Evolutionary conservation across 495 filamentous ascomycete species (phyloP), one percentile per base, ranked within the genome.

Genomic region (Immersiella caudata): DNA sequence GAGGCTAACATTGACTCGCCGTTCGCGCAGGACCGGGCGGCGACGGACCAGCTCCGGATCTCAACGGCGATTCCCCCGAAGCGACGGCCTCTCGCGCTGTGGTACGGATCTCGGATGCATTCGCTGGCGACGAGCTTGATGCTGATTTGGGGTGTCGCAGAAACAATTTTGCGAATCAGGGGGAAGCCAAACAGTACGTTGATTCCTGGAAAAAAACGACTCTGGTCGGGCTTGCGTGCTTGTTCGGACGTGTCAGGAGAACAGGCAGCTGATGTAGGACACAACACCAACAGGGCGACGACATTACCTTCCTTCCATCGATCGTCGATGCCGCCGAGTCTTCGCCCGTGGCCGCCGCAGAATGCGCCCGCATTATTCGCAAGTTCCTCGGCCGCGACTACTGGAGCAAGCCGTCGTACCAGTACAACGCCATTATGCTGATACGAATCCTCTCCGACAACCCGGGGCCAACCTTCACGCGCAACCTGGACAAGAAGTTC

Each of bases 341-440:
- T 33, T 94, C 92, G 55, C 93, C 95, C 12, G 80, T 80, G 33
- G 96, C 96, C 22, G 93, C 94, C 33, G 85, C 87, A 62, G 90
- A 92, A 71, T 90, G 91, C 64, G 91, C 92, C 52, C 74, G 84
- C 64, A 80, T 88, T 64, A 91, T 98, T 74, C 90, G 92, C 74
- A 94, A 93, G 73, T 93, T 90, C 74, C 83, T 99, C 51, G 83
- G 86, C 49, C 86, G 84, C 50, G 90, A 94, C 55, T 85, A 89
- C 75, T 76, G 73, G 70, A 66, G 62, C 46, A 75, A 72, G 81
- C 87, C 89, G 21, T 86, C 91, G 66, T 86, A 88, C 49, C 95
- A 98, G 79, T 97, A 97, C 83, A 97, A 98, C 81, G 90, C 91
- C 61, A 90, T 98, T 71, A 99, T 98, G 96, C 84, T 99, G 59